Base-by-base conservation (phyloP, 129 eudicot genomes). In the Dittrichia graveolens region DNA sequence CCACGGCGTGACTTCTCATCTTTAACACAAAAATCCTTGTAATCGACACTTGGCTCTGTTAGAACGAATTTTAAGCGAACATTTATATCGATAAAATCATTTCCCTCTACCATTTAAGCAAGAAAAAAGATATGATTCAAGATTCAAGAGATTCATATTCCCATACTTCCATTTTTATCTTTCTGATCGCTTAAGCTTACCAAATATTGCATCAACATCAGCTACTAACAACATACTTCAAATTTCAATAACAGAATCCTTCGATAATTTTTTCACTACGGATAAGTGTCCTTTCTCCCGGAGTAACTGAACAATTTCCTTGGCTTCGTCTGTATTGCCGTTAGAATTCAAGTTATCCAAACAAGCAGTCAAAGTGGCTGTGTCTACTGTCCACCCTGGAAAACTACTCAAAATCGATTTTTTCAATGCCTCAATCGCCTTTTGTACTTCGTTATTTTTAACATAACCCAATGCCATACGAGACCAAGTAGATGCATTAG, bases 401-500 rank as follows among this genome's bases (percentile, higher is more conserved):
- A 43, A 73, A 80, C 75, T 35, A 12, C 64, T 47, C 83, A 50
- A 47, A 58, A 82, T 72, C 3, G 85, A 69, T 71, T 84, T 82
- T 67, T 46, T 79, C 74, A 80, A 60, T 9, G 85, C 53, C 69
- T 80, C 84, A 15, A 82, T 84, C 12, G 80, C 85, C 61, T 82
- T 78, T 3, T 82, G 90, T 90, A 85, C 75, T 46, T 71, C 81
- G 16, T 73, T 66, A 46, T n/a, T 43, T 76, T 71, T 71, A 45
- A 58, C 54, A 60, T 85, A 85, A 42, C 88, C 88, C 47, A 73
- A 16, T 39, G 86, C 86, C 78, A 88, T 49, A 34, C 75, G 84
- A 50, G 73, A 61, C 90, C 90, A 88, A 1, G 82, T 88, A 52
- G 86, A 75, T 42, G 77, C 76, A 60, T 60, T 75, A 0, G 88